A percentile compares a stretch with the other conserved stretches of the same genome.
phyloP scores from a whole-genome alignment of 129 eudicot species.

The carrot (Daucus carota) region DNA sequence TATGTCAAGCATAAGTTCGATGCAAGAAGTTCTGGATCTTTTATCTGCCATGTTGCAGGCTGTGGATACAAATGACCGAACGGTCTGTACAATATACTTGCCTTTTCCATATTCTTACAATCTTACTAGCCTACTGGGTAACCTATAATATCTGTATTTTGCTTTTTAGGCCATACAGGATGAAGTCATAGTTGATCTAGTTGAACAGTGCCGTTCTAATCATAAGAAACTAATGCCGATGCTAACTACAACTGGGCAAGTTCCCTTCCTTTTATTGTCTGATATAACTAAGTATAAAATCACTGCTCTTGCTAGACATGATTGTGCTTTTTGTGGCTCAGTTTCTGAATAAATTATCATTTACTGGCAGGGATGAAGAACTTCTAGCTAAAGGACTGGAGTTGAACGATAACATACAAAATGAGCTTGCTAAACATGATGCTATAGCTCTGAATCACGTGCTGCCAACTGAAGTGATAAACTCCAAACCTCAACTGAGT shows the following conservation, averaged over 20 bases:
- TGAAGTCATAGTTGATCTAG: conserved; percentile 82
- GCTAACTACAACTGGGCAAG: conserved; percentile 51
- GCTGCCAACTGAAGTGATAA: conserved; percentile 29
- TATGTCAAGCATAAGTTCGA: conserved; percentile 56
- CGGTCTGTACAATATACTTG: conserved; percentile 30
- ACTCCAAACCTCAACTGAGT: conserved; percentile 10
- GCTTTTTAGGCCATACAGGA: conserved; percentile 60
- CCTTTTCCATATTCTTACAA: background rate
- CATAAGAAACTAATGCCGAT: conserved; percentile 80
- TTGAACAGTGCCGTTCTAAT: conserved; percentile 71
- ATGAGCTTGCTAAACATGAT: conserved; percentile 67
- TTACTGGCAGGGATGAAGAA: conserved; percentile 65
- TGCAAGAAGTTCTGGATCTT: conserved; percentile 63
- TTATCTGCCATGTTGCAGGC: conserved; percentile 86
- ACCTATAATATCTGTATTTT: background rate
- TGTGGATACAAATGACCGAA: conserved; percentile 52
- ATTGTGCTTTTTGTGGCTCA: background rate
- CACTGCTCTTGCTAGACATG: background rate
- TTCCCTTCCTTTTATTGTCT: conserved; percentile 11
- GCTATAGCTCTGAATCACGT: conserved; percentile 79
- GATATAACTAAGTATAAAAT: background rate
- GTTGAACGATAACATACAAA: conserved; percentile 56
- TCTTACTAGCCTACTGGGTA: background rate
- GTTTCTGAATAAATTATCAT: background rate
- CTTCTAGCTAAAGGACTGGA: conserved; percentile 75